Conservation (phyloP, 2,329 filamentous ascomycete species). For the Aspergillus jensenii region DNA sequence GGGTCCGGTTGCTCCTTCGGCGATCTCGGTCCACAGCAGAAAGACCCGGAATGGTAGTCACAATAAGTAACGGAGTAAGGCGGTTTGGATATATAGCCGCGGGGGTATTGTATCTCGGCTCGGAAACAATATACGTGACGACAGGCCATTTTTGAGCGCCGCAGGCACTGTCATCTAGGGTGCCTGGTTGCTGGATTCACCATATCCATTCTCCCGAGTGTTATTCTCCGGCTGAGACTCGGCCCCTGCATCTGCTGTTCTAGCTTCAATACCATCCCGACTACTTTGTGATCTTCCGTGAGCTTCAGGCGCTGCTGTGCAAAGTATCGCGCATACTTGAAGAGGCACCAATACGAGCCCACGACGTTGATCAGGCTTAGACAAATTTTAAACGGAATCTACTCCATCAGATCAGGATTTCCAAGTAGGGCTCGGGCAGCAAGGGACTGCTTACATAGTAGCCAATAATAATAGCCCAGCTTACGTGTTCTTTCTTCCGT, state of each 20-base stretch:
- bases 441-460: conserved; percentile 37
- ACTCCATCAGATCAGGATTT: not conserved
- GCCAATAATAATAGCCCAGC: conserved; percentile 36
- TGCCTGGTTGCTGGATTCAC: too few species aligned
- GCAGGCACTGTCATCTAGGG: too few species aligned
- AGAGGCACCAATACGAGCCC: not conserved
- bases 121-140: too few species aligned
- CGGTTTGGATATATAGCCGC: too few species aligned
- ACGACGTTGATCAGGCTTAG: not conserved
- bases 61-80: too few species aligned
- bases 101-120: too few species aligned
- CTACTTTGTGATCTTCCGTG: not conserved
- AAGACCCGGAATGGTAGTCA: too few species aligned
- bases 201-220: not conserved
- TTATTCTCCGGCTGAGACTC: not conserved
- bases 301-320: not conserved
- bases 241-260: not conserved
- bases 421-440: not conserved
- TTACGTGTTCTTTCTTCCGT: conserved; percentile 45
- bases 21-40: too few species aligned
- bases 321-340: not conserved
- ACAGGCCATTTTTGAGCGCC: too few species aligned
- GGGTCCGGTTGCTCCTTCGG: too few species aligned
- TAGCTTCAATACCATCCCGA: not conserved
- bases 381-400: not conserved